phyloP scores from a whole-genome alignment of 202 grass and related monocot species.

The Setaria viridis region DNA sequence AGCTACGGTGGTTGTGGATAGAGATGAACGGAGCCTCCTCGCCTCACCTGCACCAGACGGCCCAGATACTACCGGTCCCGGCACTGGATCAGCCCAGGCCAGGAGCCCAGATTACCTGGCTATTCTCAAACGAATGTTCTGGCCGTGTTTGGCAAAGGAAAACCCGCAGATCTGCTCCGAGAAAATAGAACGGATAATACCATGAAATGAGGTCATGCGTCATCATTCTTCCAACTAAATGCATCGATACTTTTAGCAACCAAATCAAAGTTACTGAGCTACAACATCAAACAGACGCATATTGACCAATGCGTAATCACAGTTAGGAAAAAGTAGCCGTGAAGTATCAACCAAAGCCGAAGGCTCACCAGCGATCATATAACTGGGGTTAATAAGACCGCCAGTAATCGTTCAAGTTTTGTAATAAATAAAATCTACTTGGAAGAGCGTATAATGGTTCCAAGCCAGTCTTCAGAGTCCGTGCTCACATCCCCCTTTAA shows the following conservation, averaged over 20 bases:
- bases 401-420: background rate
- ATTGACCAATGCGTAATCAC: background rate
- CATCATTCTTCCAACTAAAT: background rate
- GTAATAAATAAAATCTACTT: constrained; percentile 37
- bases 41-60: constrained; percentile 30
- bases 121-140: background rate
- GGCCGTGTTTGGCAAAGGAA: background rate
- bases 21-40: constrained; percentile 7
- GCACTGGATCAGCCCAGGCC: background rate
- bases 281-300: background rate
- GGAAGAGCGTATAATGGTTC: constrained; percentile 75
- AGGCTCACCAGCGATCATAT: background rate
- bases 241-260: background rate
- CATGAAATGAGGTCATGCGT: background rate
- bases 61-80: background rate
- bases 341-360: constrained; percentile 2
- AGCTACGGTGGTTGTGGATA: background rate
- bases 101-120: too few relatives aligned
- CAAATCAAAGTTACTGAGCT: background rate
- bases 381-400: background rate
- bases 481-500: constrained; percentile 71
- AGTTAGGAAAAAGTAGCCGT: background rate
- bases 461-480: constrained; percentile 71
- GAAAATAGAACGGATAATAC: constrained; percentile 11
- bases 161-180: background rate